Evolutionary conservation across 148 eudicot genomes (phyloP).

Genomic region (Rhododendron kiyosumense): DNA sequence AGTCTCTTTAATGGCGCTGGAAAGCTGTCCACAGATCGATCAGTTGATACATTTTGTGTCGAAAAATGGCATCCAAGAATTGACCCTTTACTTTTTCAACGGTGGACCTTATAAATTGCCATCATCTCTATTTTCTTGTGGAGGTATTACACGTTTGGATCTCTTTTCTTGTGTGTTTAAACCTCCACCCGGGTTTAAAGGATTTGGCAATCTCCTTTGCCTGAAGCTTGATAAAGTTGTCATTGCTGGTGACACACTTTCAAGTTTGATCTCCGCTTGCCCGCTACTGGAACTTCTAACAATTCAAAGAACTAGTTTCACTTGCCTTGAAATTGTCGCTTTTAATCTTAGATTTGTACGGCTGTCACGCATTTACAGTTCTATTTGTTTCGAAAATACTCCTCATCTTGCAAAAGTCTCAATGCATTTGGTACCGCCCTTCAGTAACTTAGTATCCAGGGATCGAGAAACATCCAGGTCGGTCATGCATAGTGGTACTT

Average conservation of each 20-base stretch:
- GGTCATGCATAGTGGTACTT: background rate
- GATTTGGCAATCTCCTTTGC: slow-evolving; percentile 6
- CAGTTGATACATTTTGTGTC: background rate
- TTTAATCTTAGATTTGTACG: background rate
- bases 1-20: too few relatives aligned
- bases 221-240: background rate
- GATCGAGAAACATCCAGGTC: background rate
- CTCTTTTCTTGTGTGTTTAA: background rate
- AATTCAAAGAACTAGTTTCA: background rate
- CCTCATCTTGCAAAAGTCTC: background rate
- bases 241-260: background rate
- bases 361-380: background rate
- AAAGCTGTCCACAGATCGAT: background rate
- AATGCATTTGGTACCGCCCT: background rate
- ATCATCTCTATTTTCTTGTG: background rate
- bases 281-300: slow-evolving; percentile 3
- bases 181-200: background rate
- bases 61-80: background rate
- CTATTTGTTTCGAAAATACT: background rate
- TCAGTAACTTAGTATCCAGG: background rate
- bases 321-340: background rate
- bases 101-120: background rate
- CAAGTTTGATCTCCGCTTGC: slow-evolving; percentile 10
- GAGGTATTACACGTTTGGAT: background rate
- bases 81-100: background rate